These are phyloP conservation scores for Aspergillus sp. DNA, from an alignment of 2,329 filamentous ascomycete species.

Conservation along the genomic window DNA sequence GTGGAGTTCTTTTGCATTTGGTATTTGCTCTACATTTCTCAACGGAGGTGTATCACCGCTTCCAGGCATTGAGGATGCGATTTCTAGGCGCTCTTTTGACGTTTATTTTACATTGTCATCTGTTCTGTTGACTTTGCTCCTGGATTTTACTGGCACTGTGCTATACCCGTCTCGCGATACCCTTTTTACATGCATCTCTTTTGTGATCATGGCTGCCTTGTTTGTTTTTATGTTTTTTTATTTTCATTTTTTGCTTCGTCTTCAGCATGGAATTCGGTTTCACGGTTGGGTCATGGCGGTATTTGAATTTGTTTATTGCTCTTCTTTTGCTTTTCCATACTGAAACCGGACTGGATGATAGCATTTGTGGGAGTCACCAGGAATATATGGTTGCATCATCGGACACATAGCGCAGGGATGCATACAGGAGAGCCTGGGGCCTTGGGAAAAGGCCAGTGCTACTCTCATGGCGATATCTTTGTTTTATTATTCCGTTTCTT, in stretches of 20 bases:
- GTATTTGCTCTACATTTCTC: conserved; percentile 2
- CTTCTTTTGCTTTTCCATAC: too few species aligned
- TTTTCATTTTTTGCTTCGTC: conserved; percentile 9
- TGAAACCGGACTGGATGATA: conserved; percentile 10
- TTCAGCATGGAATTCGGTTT: conserved; percentile 5
- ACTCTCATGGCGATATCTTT: conserved; percentile 5
- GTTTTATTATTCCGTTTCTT: conserved; percentile 2
- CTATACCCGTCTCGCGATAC: conserved; percentile 20
- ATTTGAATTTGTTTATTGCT: conserved; percentile 4
- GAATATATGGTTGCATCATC: conserved; percentile 13
- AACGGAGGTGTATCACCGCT: conserved; percentile 4
- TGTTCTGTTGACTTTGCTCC: conserved; percentile 8
- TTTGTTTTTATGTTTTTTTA: conserved; percentile 8
- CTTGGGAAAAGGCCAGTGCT: too few species aligned
- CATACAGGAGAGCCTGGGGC: conserved; percentile 1
- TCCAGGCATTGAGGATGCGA: conserved; percentile 3
- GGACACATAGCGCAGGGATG: conserved; percentile 11
- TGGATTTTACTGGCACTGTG: conserved; percentile 10
- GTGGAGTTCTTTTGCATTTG: conserved; percentile 3
- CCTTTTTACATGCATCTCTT: conserved; percentile 11
- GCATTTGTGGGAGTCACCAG: conserved; percentile 17
- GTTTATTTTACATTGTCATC: conserved; percentile 3
- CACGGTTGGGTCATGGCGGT: conserved; percentile 5
- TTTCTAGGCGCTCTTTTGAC: conserved; percentile 7
- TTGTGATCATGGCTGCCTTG: conserved; percentile 2